Base-by-base conservation (phyloP, 306 rosid genomes). In the Gleditsia sinensis region DNA sequence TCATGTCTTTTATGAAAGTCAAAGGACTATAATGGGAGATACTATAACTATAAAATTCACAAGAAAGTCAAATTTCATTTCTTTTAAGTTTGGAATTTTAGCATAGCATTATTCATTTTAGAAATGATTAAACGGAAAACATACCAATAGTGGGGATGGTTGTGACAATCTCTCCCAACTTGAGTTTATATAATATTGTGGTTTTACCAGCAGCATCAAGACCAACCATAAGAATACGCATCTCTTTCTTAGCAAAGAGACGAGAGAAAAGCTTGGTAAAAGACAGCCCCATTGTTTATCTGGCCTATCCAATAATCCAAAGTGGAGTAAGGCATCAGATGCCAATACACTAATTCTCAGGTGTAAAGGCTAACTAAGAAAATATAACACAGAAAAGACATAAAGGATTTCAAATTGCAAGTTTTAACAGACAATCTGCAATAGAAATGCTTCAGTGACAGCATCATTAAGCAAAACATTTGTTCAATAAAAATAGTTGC, bases 161-260 rank as follows among this genome's bases (percentile, higher is more conserved):
- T 50, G 89, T 80, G 28, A 86, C 89, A 61, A 86, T 83, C 77
- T 86, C 87, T 25, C 89, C 89, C 53, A 86, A 61, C 81, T 86
- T 83, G 68, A 86, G 89, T 68, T 86, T 86, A 67, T 86, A 86
- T 54, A 86, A 57, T 53, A 86, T 86, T 34, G 87, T 86, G 77
- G 89, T 85, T 73, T 85, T 82, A 57, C 83, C 86, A 58, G 85
- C 86, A 17, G 86, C 85, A 30, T 85, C 85, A 37, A 85, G 84
- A 82, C 89, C 89, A 51, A 85, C 89, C 89, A 85, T 82, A 17
- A 85, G 83, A 79, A 85, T 85, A 43, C 86, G 75, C 89, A 85
- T 78, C 79, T 85, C 89, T 77, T 79, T 85, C 83, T 85, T 82
- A 1, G 84, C 80, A 49, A 79, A 85, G 19, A 82, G 76, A 33